Conservation (phyloP, 495 filamentous ascomycete species). For the Glonium stellatum region DNA sequence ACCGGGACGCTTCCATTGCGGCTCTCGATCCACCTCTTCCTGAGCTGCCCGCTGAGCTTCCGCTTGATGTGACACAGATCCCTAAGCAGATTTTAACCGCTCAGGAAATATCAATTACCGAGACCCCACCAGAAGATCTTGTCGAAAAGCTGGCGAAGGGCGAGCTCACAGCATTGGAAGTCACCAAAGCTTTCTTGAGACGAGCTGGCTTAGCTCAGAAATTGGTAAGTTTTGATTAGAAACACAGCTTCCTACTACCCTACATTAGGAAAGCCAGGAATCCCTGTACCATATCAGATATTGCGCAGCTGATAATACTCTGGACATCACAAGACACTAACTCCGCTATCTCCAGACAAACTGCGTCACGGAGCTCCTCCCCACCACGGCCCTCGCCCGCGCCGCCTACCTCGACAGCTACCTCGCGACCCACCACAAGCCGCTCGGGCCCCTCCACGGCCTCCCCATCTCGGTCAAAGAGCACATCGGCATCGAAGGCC, state of each 20-base stretch:
- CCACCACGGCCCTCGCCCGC: conserved; percentile 35
- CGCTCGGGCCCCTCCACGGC: conserved; percentile 59
- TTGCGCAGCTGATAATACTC: not conserved
- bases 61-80: conserved; percentile 40
- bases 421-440: conserved; percentile 30
- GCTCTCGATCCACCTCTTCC: conserved; percentile 38
- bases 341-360: conserved; percentile 37
- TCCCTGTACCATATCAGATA: not conserved
- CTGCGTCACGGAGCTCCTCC: conserved; percentile 62
- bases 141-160: conserved; percentile 41
- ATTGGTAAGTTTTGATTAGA: conserved; percentile 32
- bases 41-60: conserved; percentile 30
- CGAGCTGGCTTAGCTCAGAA: conserved; percentile 54
- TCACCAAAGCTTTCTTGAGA: conserved; percentile 53
- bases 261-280: too few species aligned
- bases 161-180: conserved; percentile 39
- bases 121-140: conserved; percentile 41
- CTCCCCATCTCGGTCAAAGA: conserved; percentile 65
- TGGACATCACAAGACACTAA: not conserved
- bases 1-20: conserved; percentile 42
- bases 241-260: not conserved
- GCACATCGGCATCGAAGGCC: conserved; percentile 52
- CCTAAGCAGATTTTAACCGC: conserved; percentile 41
- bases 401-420: conserved; percentile 36
- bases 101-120: conserved; percentile 47